Percentiles rank a stretch among this genome's conserved stretches.
Conservation (phyloP, 345 rosid species). For the Boechera stricta region DNA sequence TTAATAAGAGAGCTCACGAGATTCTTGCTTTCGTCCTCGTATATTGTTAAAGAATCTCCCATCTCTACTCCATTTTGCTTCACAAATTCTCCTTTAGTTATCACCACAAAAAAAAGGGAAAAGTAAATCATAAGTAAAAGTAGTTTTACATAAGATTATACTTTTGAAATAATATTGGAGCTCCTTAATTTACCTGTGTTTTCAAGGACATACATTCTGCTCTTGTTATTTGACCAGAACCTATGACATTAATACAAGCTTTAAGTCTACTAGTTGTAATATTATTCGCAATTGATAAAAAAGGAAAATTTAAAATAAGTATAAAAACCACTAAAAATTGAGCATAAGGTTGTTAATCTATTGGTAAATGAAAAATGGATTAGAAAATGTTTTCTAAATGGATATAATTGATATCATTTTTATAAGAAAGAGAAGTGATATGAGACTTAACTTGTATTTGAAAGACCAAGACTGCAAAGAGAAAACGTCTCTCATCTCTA, state of each 20-base stretch:
- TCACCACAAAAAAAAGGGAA: not conserved
- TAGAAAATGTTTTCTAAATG: not conserved
- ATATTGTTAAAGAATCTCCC: slow-evolving; percentile 69
- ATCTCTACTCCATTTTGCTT: slow-evolving; percentile 52
- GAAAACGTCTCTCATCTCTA: slow-evolving; percentile 55
- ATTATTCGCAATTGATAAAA: not conserved
- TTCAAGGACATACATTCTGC: slow-evolving; percentile 91
- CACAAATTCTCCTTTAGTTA: slow-evolving; percentile 66
- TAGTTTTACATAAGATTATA: not conserved
- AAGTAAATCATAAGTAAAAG: not conserved
- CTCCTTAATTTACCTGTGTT: slow-evolving; percentile 61
- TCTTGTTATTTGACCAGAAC: slow-evolving; percentile 82
- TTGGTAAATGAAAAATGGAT: slow-evolving; percentile 1
- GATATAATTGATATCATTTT: not conserved
- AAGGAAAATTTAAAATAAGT: not conserved
- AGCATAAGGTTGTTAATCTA: not conserved
- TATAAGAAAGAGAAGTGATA: not conserved
- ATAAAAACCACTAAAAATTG: not conserved
- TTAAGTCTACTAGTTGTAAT: not conserved
- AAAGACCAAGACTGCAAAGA: slow-evolving; percentile 59
- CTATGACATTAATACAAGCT: slow-evolving; percentile 46
- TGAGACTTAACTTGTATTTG: slow-evolving; percentile 62
- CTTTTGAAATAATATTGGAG: not conserved
- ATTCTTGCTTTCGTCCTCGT: slow-evolving; percentile 76
- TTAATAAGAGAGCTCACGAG: slow-evolving; percentile 64